phyloP scores from a whole-genome alignment of 768 basidiomycete genomes.

The Podaxis sp. region DNA sequence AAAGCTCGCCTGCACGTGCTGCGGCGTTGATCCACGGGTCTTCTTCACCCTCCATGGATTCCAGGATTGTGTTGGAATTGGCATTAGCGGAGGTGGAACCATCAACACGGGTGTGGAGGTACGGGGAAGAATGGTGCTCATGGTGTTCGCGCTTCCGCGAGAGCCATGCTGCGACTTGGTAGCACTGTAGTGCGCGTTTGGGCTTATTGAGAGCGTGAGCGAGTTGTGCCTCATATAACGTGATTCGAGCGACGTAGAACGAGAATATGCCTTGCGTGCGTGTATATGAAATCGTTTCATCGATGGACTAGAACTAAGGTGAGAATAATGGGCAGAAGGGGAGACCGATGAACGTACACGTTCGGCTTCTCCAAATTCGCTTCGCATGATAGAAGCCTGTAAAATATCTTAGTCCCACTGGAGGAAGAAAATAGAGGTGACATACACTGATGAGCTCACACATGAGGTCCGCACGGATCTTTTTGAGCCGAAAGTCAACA shows the following conservation, averaged over 20 bases:
- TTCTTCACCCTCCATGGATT: slow-evolving; percentile 26
- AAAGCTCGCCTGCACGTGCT: slow-evolving; percentile 33
- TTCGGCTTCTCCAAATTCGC: slow-evolving; percentile 66
- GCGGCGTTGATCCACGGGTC: slow-evolving; percentile 34
- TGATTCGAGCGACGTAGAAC: slow-evolving; percentile 58
- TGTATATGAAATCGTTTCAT: slow-evolving; percentile 56
- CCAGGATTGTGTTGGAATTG: not conserved
- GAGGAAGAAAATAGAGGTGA: slow-evolving; percentile 2
- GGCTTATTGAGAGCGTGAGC: slow-evolving; percentile 62
- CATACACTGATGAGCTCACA: slow-evolving; percentile 69
- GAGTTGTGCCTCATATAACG: slow-evolving; percentile 71
- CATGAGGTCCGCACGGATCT: slow-evolving; percentile 68
- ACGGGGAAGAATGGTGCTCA: not conserved
- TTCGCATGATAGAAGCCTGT: slow-evolving; percentile 66
- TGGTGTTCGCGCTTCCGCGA: slow-evolving; percentile 21
- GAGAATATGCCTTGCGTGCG: slow-evolving; percentile 58
- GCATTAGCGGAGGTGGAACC: not conserved
- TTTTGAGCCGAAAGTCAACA: slow-evolving; percentile 49
- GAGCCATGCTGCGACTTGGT: slow-evolving; percentile 58
- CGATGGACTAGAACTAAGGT: slow-evolving; percentile 19
- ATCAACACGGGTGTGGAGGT: not conserved
- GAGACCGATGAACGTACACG: slow-evolving; percentile 35
- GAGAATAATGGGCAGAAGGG: not conserved
- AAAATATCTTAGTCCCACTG: not conserved
- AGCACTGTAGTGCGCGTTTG: slow-evolving; percentile 58